Conservation (phyloP, 306 rosid genomes). For the Urtica urens region DNA sequence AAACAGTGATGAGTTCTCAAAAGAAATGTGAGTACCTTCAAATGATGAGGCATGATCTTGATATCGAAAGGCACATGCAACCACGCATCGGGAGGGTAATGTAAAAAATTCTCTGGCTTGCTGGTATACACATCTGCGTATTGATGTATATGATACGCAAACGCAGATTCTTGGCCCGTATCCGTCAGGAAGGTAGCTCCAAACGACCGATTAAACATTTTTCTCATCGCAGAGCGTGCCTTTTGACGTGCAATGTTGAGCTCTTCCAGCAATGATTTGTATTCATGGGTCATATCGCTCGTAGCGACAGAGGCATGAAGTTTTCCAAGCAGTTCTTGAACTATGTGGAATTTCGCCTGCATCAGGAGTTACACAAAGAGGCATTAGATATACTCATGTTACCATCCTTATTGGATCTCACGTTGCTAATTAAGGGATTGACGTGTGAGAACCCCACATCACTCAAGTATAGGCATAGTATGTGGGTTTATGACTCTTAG, state of each 20-base stretch:
- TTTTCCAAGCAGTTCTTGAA: conserved; percentile 77
- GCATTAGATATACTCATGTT: not conserved
- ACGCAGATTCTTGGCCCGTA: conserved; percentile 95
- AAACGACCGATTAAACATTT: conserved; percentile 66
- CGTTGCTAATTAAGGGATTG: too few relatives aligned
- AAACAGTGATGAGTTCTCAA: too few relatives aligned
- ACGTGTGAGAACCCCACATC: too few relatives aligned
- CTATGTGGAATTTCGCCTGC: conserved; percentile 87
- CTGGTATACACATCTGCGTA: conserved; percentile 98
- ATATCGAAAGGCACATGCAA: conserved; percentile 82
- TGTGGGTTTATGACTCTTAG: too few relatives aligned
- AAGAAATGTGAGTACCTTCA: conserved; percentile 49
- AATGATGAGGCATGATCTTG: conserved; percentile 96
- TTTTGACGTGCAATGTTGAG: conserved; percentile 56
- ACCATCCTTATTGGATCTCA: too few relatives aligned
- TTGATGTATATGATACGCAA: conserved; percentile 88
- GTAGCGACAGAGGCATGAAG: conserved; percentile 59
- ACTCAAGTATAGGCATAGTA: too few relatives aligned
- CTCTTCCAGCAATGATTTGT: conserved; percentile 48
- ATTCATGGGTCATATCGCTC: conserved; percentile 36
- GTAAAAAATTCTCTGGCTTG: conserved; percentile 85
- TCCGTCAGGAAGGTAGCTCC: conserved; percentile 88
- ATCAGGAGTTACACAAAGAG: conserved; percentile 15
- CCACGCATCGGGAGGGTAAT: conserved; percentile 85
- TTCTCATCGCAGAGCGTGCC: conserved; percentile 59